Base-by-base conservation (phyloP, 1,284 basidiomycete genomes). In the Fomitopsis palustris region DNA sequence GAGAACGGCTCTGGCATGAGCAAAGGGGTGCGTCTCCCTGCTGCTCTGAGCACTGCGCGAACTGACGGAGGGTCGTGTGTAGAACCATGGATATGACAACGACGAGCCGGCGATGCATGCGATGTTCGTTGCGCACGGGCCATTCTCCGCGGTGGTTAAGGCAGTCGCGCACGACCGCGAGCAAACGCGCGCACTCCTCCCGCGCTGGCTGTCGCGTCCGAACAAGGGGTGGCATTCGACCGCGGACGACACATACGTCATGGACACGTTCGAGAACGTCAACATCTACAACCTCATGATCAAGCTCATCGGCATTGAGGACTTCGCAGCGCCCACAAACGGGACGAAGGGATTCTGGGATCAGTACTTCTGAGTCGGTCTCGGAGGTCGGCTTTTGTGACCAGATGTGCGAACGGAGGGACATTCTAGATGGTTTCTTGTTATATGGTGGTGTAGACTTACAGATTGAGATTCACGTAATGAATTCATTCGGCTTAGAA, bases 61-160 rank as follows among this genome's bases (percentile, higher is more conserved):
- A 31, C 42, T 53, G 35, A 59, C 55, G 3, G 25, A 25, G 12
- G 10, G 49, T 41, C 53, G 55, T 12, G 42, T 53, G 23, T 64
- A 92, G 85, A 92, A 87, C 62, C 91, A 95, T 64, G 92, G 90
- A 10, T 94, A 93, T 69, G 93, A 95, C 69, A 94, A 94, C 64
- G 72, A 80, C 16, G 82, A 87, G 41, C 69, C 77, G 9, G 80
- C 89, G 3, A 96, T 96, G 95, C 86, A 87, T 57, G 93, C 93
- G 0, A 88, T 93, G 72, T 96, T 96, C 72, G 88, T 96, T 61
- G 92, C 92, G 2, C 89, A 92, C 68, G 94, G 94, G 1, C 93
- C 94, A 0, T 94, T 94, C 69, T 86, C 90, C 12, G 72, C 81
- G 4, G 79, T 82, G 54, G 80, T 85, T 57, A 93, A 92, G 70